Evolutionary conservation across 2,329 filamentous ascomycete species (phyloP).

Genomic region (Lithohypha guttulata): DNA sequence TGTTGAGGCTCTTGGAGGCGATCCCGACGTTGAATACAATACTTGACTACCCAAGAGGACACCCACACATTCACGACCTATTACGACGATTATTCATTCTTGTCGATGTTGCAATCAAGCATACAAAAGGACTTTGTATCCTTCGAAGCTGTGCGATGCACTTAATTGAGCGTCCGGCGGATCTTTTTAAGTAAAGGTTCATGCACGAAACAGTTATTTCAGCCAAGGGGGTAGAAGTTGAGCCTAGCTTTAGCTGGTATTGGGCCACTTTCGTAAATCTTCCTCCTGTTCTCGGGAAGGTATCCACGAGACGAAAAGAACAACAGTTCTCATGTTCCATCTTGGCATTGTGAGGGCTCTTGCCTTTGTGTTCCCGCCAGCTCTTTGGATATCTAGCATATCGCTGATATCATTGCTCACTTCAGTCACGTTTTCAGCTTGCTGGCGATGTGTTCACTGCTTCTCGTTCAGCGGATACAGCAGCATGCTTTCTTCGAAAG

Average conservation of each 20-base stretch:
- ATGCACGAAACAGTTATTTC: slow-evolving; percentile 2
- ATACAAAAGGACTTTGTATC: slow-evolving; percentile 1
- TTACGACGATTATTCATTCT: slow-evolving; percentile 4
- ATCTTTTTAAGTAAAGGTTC: slow-evolving; percentile 2
- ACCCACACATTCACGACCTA: not conserved
- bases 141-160: slow-evolving; percentile 9
- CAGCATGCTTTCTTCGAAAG: not conserved
- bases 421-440: too few relatives aligned
- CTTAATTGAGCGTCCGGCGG: slow-evolving; percentile 1
- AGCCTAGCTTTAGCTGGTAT: slow-evolving; percentile 8
- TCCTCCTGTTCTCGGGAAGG: slow-evolving; percentile 10
- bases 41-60: not conserved
- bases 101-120: slow-evolving; percentile 1
- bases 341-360: not conserved
- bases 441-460: too few relatives aligned
- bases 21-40: slow-evolving; percentile 15
- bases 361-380: not conserved
- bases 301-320: slow-evolving; percentile 6
- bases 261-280: slow-evolving; percentile 7
- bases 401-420: slow-evolving; percentile 5
- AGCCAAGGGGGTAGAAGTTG: slow-evolving; percentile 10
- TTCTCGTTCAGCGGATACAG: slow-evolving; percentile 2
- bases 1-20: slow-evolving; percentile 18
- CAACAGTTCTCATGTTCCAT: slow-evolving; percentile 1
- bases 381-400: slow-evolving; percentile 6